Percentiles rank a stretch among this genome's conserved stretches.
phyloP scores from a whole-genome alignment of 768 basidiomycete genomes.

The Suillus placidus region DNA sequence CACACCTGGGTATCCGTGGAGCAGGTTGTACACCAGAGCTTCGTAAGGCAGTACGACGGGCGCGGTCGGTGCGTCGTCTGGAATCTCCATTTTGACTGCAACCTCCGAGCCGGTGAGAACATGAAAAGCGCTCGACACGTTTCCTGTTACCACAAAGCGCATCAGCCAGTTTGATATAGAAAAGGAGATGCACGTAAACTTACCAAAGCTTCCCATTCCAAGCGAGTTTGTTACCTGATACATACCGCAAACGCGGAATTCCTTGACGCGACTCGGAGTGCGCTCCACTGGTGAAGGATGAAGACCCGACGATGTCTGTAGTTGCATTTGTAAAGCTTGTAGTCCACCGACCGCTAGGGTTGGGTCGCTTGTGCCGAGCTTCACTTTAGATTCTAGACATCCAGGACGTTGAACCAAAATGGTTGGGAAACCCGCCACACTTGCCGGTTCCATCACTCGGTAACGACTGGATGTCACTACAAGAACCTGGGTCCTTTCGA shows the following conservation, averaged over 20 bases:
- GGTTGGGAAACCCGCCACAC: slow-evolving; percentile 1
- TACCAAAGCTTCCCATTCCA: slow-evolving; percentile 12
- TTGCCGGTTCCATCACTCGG: slow-evolving; percentile 3
- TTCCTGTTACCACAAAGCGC: slow-evolving; percentile 4
- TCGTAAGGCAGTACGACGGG: slow-evolving; percentile 17
- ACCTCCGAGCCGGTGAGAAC: slow-evolving; percentile 18
- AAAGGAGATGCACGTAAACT: not conserved
- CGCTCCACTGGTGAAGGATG: not conserved
- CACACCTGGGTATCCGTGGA: slow-evolving; percentile 19
- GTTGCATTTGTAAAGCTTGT: not conserved
- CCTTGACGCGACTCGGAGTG: not conserved
- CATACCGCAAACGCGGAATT: not conserved
- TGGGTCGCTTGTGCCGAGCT: slow-evolving; percentile 1
- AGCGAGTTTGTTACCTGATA: slow-evolving; percentile 1
- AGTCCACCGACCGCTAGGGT: not conserved
- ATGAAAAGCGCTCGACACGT: slow-evolving; percentile 15
- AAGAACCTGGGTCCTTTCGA: slow-evolving; percentile 1
- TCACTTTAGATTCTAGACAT: not conserved
- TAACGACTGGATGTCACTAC: slow-evolving; percentile 6
- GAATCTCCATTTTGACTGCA: slow-evolving; percentile 20
- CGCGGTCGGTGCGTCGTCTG: not conserved
- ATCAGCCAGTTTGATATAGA: not conserved
- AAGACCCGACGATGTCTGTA: not conserved
- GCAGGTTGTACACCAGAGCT: slow-evolving; percentile 19
- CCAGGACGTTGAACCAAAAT: slow-evolving; percentile 1